Conservation (phyloP, 805 yeast genomes). For the Candida mattraensis region DNA sequence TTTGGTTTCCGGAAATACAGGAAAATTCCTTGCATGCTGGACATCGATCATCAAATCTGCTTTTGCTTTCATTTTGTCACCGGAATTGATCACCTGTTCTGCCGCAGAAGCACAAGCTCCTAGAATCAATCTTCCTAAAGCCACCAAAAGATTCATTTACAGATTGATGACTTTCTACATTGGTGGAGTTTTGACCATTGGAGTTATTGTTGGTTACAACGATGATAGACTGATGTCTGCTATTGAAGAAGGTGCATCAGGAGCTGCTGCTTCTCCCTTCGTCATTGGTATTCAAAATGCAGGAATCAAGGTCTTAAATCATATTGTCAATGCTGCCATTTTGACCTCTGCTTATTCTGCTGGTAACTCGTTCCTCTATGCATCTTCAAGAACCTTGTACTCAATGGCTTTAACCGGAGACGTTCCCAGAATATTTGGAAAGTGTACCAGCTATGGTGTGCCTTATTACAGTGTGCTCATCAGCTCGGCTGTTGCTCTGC, state of each 20-base stretch:
- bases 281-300: constrained; percentile 64
- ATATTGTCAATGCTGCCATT: constrained; percentile 61
- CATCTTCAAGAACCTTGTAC: constrained; percentile 43
- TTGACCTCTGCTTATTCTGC: constrained; percentile 58
- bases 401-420: constrained; percentile 41
- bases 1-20: constrained; percentile 52
- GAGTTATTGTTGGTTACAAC: constrained; percentile 56
- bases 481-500: constrained; percentile 40
- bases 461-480: constrained; percentile 51
- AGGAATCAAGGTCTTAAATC: constrained; percentile 57
- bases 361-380: constrained; percentile 44
- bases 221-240: constrained; percentile 48
- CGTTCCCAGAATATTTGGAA: constrained; percentile 38
- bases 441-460: constrained; percentile 50
- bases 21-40: constrained; percentile 64
- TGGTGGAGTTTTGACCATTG: constrained; percentile 54
- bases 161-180: constrained; percentile 63
- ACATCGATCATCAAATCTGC: constrained; percentile 62
- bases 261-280: constrained; percentile 66
- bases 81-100: constrained; percentile 59
- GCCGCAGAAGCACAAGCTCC: constrained; percentile 62
- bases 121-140: constrained; percentile 60
- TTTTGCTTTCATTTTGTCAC: constrained; percentile 63
- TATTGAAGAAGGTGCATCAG: constrained; percentile 42
- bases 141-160: constrained; percentile 58